Evolutionary conservation across 495 filamentous ascomycete species (phyloP), one percentile per base, ranked within the genome.

Genomic region (Sordaria brevicollis): DNA sequence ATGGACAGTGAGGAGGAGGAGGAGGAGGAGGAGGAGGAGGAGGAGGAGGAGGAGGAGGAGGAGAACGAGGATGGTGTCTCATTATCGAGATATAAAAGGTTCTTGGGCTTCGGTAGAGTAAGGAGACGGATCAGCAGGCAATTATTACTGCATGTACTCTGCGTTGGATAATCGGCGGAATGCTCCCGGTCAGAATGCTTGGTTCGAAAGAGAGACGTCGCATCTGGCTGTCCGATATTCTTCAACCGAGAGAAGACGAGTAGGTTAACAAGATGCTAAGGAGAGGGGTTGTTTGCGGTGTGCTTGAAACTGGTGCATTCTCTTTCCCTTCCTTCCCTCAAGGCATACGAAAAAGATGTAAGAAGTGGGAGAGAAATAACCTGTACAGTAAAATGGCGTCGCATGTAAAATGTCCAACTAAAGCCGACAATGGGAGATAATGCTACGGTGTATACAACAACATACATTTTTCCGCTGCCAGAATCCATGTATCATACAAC

Each of bases 21-120:
- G 57, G 66, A 57, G 70, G 74, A 77, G 49, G 71, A 73, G 70
- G 65, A 67, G 65, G 72, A 19, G 5, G 67, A 70, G 19, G 37
- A 72, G n/a, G 67, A 75, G 39, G 43, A 37, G 37, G 66, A 35
- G 2, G 57, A 67, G 10, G 21, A 66, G 37, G 13, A 66, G 19
- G 49, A 62, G 67, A n/a, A 21, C 17, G 72, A 38, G 36, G 70
- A 57, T 13, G 25, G 15, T 57, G 21, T 62, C 33, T 8, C 11
- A 31, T 29, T 31, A 57, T 11, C 15, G 49, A 57, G 49, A 31
- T 7, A 31, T 7, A 67, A 5, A 37, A 54, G 70, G 68, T 36
- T 25, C 36, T 65, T 65, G 15, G 21, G 21, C 57, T 65, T 41
- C 8, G 34, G 33, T 33, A 69, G 49, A 35, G 49, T 65, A 31